phyloP scores from a whole-genome alignment of 768 basidiomycete species.

The Termitomyces sp. region DNA sequence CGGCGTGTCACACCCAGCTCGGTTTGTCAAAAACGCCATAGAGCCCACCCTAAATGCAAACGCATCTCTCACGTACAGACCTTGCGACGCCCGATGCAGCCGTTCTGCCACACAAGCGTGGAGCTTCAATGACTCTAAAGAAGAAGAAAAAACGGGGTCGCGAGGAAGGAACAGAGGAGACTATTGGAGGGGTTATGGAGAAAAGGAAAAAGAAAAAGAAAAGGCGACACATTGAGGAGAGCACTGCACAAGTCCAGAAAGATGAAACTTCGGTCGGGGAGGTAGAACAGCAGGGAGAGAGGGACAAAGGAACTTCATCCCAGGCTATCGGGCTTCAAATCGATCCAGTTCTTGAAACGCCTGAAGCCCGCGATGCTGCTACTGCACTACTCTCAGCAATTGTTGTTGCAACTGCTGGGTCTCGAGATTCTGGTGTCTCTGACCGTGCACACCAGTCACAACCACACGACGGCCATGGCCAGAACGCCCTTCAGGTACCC shows the following conservation, averaged over 20 bases:
- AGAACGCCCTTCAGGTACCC: constrained; percentile 27
- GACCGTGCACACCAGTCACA: constrained; percentile 11
- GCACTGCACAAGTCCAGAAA: constrained; percentile 10
- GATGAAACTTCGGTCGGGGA: not conserved
- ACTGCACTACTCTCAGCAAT: constrained; percentile 59
- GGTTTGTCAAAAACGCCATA: constrained; percentile 10
- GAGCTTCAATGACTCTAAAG: constrained; percentile 19
- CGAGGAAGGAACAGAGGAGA: constrained; percentile 18
- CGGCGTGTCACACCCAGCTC: constrained; percentile 2
- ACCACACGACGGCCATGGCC: constrained; percentile 19
- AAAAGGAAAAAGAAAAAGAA: constrained; percentile 27
- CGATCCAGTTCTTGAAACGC: constrained; percentile 19
- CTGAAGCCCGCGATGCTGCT: constrained; percentile 41
- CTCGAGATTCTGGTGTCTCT: constrained; percentile 22
- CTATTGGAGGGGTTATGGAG: constrained; percentile 1
- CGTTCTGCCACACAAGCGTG: not conserved
- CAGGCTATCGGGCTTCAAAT: constrained; percentile 18
- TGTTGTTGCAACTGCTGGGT: constrained; percentile 57
- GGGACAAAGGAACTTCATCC: constrained; percentile 29
- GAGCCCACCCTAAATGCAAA: constrained; percentile 43
- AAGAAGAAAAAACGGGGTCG: constrained; percentile 33
- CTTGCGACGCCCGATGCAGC: not conserved
- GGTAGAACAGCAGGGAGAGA: constrained; percentile 23
- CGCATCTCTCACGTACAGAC: constrained; percentile 9
- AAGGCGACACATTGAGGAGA: constrained; percentile 25